Evolutionary conservation across 176 grass and related monocot species (phyloP), one percentile per base, ranked within the genome.

Genomic region (Bromus sterilis): DNA sequence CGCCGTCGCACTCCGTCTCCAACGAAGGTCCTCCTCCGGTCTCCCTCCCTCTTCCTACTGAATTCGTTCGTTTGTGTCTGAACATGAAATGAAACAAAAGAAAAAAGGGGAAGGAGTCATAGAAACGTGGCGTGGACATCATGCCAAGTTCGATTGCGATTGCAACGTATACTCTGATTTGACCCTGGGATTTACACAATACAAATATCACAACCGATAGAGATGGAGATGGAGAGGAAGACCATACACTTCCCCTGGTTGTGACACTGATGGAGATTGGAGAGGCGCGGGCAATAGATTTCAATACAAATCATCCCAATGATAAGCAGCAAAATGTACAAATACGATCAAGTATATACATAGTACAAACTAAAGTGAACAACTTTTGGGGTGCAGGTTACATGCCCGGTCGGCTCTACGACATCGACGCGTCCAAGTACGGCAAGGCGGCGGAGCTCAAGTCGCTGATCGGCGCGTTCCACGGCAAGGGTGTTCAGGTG

Each of bases 1-100:
- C 94, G 28, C 90, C 88, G 9, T 89, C 88, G 46, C 94, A 93
- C 74, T 91, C 94, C 25, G 86, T 97, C 72, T 64, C 90, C 21
- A 30, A 33, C 4, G 85, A 97, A 89, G 90, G 93, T 82, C 42
- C 5, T 12, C 14, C n/a, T 15, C 11, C 9, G 6, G 0, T 1
- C 12, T 37, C 28, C 42, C 42, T 44, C 42, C 42, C 18, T 41
- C 33, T 26, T 56, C 21, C 3, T 7, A n/a, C 15, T 1, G 7
- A 32, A 32, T 20, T n/a, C n/a, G n/a, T n/a, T n/a, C 32, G 13
- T 37, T 26, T 55, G 4, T 51, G 39, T 34, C 65, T 73, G 12
- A 43, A 70, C 21, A 60, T 25, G 2, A 0, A 21, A 5, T 2
- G 46, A 39, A 15, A 13, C 56, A 66, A 23, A 69, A 7, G 4